These are phyloP conservation scores for Colletotrichum horii DNA, from an alignment of 2,329 filamentous ascomycete genomes.

Conservation along the genomic window DNA sequence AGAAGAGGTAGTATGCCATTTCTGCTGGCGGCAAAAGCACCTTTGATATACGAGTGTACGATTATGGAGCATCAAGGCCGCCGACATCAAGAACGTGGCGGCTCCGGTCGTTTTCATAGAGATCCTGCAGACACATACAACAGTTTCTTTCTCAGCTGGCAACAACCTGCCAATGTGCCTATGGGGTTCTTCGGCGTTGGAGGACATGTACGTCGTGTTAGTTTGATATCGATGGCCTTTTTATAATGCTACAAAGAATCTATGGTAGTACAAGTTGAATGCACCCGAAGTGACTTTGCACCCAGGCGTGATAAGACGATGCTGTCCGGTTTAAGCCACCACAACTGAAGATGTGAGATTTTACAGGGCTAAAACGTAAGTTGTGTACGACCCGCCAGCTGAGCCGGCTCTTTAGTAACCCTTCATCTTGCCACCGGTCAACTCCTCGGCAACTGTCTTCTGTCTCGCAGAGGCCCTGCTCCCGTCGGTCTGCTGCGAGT, in stretches of 20 bases:
- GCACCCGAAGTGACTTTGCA: neutral
- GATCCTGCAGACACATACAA: conserved; percentile 8
- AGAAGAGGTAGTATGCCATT: conserved; percentile 69
- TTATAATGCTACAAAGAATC: conserved; percentile 22
- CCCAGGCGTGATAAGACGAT: neutral
- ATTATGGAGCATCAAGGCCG: neutral
- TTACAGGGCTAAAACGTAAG: neutral
- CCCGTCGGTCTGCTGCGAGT: conserved; percentile 37
- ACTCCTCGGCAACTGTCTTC: conserved; percentile 61
- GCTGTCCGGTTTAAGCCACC: neutral
- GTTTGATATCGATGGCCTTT: conserved; percentile 11
- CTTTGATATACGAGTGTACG: conserved; percentile 13
- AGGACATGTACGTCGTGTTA: neutral
- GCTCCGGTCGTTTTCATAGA: conserved; percentile 17
- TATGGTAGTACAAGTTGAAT: conserved; percentile 15
- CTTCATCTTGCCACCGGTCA: conserved; percentile 64
- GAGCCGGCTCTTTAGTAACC: neutral
- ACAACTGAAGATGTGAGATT: neutral
- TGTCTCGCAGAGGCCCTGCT: conserved; percentile 56
- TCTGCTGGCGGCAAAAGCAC: neutral
- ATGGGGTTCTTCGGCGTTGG: conserved; percentile 13
- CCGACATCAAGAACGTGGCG: neutral
- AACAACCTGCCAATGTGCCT: conserved; percentile 10
- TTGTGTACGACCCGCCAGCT: neutral
- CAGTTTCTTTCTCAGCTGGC: neutral